These are phyloP conservation scores for Ophiostoma quercus DNA, from an alignment of 2,329 filamentous ascomycete species.

Conservation along the genomic window DNA sequence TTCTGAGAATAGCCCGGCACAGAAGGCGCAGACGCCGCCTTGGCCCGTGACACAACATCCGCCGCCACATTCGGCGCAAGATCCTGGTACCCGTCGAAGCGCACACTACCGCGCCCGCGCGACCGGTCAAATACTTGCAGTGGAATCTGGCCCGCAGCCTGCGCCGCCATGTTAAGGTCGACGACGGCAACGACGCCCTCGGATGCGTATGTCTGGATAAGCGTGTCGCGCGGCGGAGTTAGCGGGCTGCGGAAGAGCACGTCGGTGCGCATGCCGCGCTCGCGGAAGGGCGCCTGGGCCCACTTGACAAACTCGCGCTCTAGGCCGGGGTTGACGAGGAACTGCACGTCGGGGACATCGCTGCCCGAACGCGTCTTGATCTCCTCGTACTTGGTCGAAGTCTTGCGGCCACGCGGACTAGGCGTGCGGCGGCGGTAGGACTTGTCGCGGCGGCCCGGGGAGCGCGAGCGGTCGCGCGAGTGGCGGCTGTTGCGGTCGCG, in stretches of 20 bases:
- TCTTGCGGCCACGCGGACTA: conserved; percentile 48
- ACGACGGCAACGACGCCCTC: conserved; percentile 86
- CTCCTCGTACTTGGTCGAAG: conserved; percentile 27
- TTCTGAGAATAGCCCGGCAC: conserved; percentile 30
- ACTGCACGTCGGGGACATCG: conserved; percentile 83
- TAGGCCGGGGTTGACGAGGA: conserved; percentile 74
- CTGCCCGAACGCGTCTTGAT: conserved; percentile 54
- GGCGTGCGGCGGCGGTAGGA: conserved; percentile 62
- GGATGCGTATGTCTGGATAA: conserved; percentile 79
- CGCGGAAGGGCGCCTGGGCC: conserved; percentile 70
- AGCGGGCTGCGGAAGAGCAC: conserved; percentile 74
- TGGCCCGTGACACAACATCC: conserved; percentile 71
- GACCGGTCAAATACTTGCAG: conserved; percentile 82
- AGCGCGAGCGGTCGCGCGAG: conserved; percentile 62
- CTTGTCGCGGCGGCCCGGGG: conserved; percentile 46
- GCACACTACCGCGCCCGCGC: conserved; percentile 61
- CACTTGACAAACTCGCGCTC: conserved; percentile 75
- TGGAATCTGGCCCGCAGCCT: conserved; percentile 67
- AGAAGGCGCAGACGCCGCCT: conserved; percentile 38
- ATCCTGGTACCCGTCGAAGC: conserved; percentile 82
- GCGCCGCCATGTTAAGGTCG: conserved; percentile 65
- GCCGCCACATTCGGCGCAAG: conserved; percentile 73
- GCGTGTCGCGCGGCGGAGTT: conserved; percentile 62
- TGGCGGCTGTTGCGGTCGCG: conserved; percentile 34
- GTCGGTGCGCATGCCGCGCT: conserved; percentile 67